Evolutionary conservation across 768 basidiomycete genomes (phyloP).

Genomic region (Epithele typhae): DNA sequence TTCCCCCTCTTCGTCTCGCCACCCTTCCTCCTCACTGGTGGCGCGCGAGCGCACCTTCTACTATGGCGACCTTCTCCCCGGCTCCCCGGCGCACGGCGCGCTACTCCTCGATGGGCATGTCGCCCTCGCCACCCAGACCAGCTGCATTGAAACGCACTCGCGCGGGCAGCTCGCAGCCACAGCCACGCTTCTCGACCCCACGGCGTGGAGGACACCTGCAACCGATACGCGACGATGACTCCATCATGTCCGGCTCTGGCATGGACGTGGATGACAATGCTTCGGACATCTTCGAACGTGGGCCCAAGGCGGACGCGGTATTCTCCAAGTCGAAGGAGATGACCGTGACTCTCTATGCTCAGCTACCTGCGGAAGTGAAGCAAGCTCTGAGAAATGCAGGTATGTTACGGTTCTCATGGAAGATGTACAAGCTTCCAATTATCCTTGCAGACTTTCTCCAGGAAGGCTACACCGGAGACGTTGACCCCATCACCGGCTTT

Average conservation of each 20-base stretch:
- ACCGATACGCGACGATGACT: slow-evolving; percentile 33
- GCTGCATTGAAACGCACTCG: slow-evolving; percentile 23
- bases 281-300: slow-evolving; percentile 36
- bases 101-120: slow-evolving; percentile 25
- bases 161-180: slow-evolving; percentile 26
- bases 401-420: slow-evolving; percentile 20
- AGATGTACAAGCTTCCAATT: slow-evolving; percentile 2
- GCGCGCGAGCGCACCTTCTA: slow-evolving; percentile 1
- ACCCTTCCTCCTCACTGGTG: not conserved
- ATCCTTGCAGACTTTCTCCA: slow-evolving; percentile 54
- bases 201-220: slow-evolving; percentile 10
- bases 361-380: slow-evolving; percentile 69
- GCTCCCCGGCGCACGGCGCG: slow-evolving; percentile 56
- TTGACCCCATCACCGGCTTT: slow-evolving; percentile 70
- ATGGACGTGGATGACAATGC: slow-evolving; percentile 67
- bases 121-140: slow-evolving; percentile 20
- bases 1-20: not conserved
- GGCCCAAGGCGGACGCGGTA: slow-evolving; percentile 30
- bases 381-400: slow-evolving; percentile 68
- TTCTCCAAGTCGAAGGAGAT: slow-evolving; percentile 77
- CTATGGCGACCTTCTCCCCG: slow-evolving; percentile 59
- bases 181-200: slow-evolving; percentile 42
- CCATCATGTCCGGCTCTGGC: slow-evolving; percentile 25
- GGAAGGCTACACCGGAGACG: slow-evolving; percentile 64
- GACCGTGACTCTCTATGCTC: slow-evolving; percentile 60